Base-by-base conservation (phyloP, 1,139 yeast species). In the Geotrichum cucujoidarum region DNA sequence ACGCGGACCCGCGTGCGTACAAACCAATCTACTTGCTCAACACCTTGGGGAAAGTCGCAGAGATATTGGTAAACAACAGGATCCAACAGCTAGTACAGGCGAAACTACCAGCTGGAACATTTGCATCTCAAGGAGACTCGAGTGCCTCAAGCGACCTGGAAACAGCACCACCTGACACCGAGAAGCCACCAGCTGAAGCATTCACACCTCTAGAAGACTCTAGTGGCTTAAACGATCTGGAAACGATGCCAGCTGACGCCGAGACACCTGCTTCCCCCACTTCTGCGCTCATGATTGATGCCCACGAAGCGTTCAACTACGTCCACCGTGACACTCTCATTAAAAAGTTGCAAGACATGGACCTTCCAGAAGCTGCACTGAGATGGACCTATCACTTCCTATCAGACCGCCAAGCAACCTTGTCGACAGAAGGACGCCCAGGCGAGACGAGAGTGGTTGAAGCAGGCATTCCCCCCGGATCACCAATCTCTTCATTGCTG, bases 271-370 rank as follows among this genome's bases (percentile, higher is more conserved):
- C n/a, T n/a, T n/a, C n/a, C n/a, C n/a, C n/a, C n/a, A n/a, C n/a
- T n/a, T n/a, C n/a, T n/a, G n/a, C n/a, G n/a, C n/a, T n/a, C n/a
- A 21, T 45, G 33, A 52, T 52, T 8, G 57, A 49, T 45, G 43
- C 44, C 41, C 44, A 51, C 42, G 55, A 54, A 3, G 57, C 56
- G 4, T 54, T 54, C 30, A 54, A 51, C 37, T 45, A 50, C 33
- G 54, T 54, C 10, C 39, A 53, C 32, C 16, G 43, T 11, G 46
- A 50, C 25, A 50, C 46, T 7, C 34, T 53, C 16, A 17, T 50
- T 14, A 35, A 31, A 4, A 45, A 27, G 2, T 24, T 53, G 45
- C 29, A 20, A 25, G 29, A 47, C 8, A 36, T 45, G 39, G 18
- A 27, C 5, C 20, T 52, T 4, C 53, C 51, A 13, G 13, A 31